These are phyloP conservation scores for Didymella segeticola DNA, from an alignment of 2,329 filamentous ascomycete species.

Conservation along the genomic window DNA sequence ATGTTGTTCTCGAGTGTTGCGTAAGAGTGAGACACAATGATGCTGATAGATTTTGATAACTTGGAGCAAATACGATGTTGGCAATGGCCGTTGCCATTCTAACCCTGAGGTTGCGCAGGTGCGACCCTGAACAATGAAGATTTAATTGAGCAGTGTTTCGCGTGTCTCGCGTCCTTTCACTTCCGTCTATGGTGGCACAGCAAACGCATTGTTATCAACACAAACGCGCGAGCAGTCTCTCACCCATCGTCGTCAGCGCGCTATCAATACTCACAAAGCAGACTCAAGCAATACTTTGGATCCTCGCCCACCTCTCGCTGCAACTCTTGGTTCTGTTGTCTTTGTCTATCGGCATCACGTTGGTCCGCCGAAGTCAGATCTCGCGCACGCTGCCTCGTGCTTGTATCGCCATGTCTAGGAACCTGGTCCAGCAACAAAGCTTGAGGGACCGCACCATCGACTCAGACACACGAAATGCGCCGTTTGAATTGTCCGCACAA, in stretches of 20 bases:
- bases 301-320: not conserved
- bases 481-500: not conserved
- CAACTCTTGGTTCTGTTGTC: not conserved
- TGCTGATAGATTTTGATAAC: too few relatives aligned
- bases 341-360: not conserved
- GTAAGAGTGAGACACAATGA: too few relatives aligned
- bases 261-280: not conserved
- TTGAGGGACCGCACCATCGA: not conserved
- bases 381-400: not conserved
- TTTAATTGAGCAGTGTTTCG: not conserved
- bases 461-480: not conserved
- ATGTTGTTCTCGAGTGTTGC: not conserved
- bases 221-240: not conserved
- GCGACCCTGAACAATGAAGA: not conserved
- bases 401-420: not conserved
- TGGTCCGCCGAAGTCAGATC: not conserved
- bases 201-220: not conserved
- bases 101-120: not conserved
- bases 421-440: too few relatives aligned
- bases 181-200: not conserved
- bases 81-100: not conserved
- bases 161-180: conserved; percentile 3
- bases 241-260: not conserved
- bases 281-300: not conserved
- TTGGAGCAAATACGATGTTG: not conserved